A percentile compares a stretch with the other conserved stretches of the same genome.
Evolutionary conservation across 2,329 filamentous ascomycete species (phyloP).

Genomic region (Myriosclerotinia duriaeana): DNA sequence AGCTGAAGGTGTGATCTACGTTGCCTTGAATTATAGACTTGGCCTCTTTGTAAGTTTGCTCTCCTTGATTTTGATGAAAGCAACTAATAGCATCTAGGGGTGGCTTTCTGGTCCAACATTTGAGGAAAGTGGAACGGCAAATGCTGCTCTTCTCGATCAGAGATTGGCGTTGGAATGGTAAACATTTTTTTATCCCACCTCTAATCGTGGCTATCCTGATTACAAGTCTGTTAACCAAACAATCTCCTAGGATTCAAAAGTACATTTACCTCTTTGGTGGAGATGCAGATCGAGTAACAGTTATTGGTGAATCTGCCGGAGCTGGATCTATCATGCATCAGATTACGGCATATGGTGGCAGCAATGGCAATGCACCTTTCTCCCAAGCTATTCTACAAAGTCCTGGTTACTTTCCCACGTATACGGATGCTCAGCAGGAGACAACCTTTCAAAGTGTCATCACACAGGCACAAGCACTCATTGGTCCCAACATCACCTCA

Average conservation of each 20-base stretch:
- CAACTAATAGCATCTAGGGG: constrained; percentile 26
- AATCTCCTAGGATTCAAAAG: constrained; percentile 46
- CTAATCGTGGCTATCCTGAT: neutral
- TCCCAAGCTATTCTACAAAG: constrained; percentile 43
- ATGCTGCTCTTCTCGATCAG: constrained; percentile 55
- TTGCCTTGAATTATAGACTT: constrained; percentile 41
- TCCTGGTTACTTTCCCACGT: constrained; percentile 31
- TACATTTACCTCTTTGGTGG: constrained; percentile 57
- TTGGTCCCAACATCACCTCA: constrained; percentile 20
- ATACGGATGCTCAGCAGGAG: constrained; percentile 19
- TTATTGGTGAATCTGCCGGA: constrained; percentile 53
- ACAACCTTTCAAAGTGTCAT: constrained; percentile 25
- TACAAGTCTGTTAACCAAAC: neutral
- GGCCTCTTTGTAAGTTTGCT: constrained; percentile 37
- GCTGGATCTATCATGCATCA: constrained; percentile 56
- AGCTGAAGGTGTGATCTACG: constrained; percentile 42
- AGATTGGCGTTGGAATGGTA: constrained; percentile 54
- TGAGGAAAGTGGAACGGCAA: constrained; percentile 47
- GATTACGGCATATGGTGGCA: constrained; percentile 52
- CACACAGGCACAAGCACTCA: constrained; percentile 26
- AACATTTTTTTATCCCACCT: no score
- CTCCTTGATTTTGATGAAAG: neutral
- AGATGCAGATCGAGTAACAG: constrained; percentile 50
- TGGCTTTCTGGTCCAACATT: constrained; percentile 46
- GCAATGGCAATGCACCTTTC: constrained; percentile 43